phyloP scores from a whole-genome alignment of 768 basidiomycete genomes.

The Trametopsis cervina region DNA sequence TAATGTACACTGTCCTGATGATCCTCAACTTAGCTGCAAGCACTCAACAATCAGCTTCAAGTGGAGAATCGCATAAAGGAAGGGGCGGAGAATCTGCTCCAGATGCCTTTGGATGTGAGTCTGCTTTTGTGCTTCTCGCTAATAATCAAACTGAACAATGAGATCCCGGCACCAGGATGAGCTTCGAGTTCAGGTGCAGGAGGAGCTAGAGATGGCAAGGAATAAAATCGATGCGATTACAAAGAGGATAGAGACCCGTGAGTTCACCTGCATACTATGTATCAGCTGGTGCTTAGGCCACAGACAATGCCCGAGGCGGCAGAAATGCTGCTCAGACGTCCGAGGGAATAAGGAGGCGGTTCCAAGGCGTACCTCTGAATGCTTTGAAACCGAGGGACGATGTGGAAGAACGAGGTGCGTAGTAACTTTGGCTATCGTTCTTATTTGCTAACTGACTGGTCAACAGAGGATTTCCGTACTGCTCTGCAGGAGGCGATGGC shows the following conservation, averaged over 20 bases:
- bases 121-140: not conserved
- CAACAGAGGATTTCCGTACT: constrained; percentile 68
- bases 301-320: constrained; percentile 13
- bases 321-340: constrained; percentile 15
- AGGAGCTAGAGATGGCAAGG: constrained; percentile 70
- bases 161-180: constrained; percentile 35
- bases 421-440: not conserved
- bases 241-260: constrained; percentile 48
- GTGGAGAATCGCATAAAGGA: constrained; percentile 82
- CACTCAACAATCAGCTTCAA: constrained; percentile 59
- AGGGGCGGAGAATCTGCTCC: constrained; percentile 86
- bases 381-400: constrained; percentile 15
- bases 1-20: not conserved
- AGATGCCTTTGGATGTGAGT: constrained; percentile 52
- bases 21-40: constrained; percentile 42
- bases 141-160: not conserved
- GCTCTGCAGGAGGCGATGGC: constrained; percentile 57
- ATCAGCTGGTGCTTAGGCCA: not conserved
- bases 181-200: constrained; percentile 67
- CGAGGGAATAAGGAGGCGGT: constrained; percentile 13
- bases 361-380: constrained; percentile 12
- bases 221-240: constrained; percentile 64
- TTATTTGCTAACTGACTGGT: not conserved
- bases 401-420: constrained; percentile 18
- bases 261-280: constrained; percentile 15